Evolutionary conservation across 1,284 basidiomycete genomes (phyloP).

Genomic region (Ganoderma multipileum): DNA sequence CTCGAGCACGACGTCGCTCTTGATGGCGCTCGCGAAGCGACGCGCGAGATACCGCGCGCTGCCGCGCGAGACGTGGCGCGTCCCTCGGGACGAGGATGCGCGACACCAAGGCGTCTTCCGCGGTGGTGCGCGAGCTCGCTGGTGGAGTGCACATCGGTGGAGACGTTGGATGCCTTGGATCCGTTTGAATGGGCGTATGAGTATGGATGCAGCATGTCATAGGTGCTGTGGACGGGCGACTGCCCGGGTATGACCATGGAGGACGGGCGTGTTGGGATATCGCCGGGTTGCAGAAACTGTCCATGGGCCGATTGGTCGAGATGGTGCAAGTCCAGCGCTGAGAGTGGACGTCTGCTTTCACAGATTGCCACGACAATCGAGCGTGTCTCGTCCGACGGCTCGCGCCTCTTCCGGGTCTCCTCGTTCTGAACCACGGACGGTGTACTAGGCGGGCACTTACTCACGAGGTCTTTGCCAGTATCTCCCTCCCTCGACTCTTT

Average conservation of each 20-base stretch:
- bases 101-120: constrained; percentile 15
- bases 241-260: constrained; percentile 25
- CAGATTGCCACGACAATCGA: constrained; percentile 16
- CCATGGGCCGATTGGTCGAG: constrained; percentile 15
- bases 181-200: constrained; percentile 26
- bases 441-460: background rate
- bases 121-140: constrained; percentile 10
- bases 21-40: constrained; percentile 20
- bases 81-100: constrained; percentile 23
- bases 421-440: background rate
- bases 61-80: constrained; percentile 23
- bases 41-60: constrained; percentile 27
- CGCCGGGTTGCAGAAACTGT: constrained; percentile 23
- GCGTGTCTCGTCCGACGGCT: background rate
- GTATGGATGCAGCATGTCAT: constrained; percentile 19
- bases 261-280: constrained; percentile 22
- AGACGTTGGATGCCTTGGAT: constrained; percentile 26
- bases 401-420: background rate
- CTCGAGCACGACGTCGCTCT: constrained; percentile 25
- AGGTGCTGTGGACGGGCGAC: constrained; percentile 13
- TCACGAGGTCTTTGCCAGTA: background rate
- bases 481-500: background rate
- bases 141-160: constrained; percentile 21
- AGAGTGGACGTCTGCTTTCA: constrained; percentile 27
- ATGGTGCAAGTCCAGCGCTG: constrained; percentile 22